Evolutionary conservation across 2,329 filamentous ascomycete genomes (phyloP).

Genomic region (Colletotrichum gigasporum): DNA sequence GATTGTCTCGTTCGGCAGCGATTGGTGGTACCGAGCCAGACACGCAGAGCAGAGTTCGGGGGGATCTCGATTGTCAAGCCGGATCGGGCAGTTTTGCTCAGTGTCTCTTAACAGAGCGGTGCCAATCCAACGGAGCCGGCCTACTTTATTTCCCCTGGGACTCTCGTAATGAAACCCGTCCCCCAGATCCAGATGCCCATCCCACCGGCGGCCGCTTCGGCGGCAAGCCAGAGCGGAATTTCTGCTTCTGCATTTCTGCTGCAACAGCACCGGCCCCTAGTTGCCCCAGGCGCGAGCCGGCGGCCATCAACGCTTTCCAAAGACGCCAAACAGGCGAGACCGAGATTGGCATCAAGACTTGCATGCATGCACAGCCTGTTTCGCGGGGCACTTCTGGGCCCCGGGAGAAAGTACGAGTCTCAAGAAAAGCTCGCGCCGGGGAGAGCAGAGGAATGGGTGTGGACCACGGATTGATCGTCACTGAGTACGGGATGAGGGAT

Average conservation of each 20-base stretch:
- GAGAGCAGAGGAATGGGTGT: constrained; percentile 4
- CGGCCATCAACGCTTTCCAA: neutral
- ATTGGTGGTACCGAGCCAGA: constrained; percentile 4
- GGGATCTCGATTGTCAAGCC: constrained; percentile 24
- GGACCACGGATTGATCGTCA: constrained; percentile 6
- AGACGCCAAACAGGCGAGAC: constrained; percentile 16
- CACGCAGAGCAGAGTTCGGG: neutral
- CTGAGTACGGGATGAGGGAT: constrained; percentile 11
- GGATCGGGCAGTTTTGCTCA: constrained; percentile 14
- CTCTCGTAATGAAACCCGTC: constrained; percentile 10
- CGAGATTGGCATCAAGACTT: constrained; percentile 16
- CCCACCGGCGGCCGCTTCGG: constrained; percentile 4
- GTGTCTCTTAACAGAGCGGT: constrained; percentile 6
- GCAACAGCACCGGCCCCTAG: neutral
- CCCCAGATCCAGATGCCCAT: constrained; percentile 10
- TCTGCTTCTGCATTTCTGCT: neutral
- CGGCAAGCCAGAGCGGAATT: constrained; percentile 6
- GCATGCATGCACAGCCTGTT: constrained; percentile 28
- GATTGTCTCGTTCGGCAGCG: neutral
- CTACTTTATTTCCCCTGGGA: constrained; percentile 9
- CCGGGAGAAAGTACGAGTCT: constrained; percentile 12
- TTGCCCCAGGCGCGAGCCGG: neutral
- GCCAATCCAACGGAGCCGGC: constrained; percentile 15
- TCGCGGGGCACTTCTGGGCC: constrained; percentile 24
- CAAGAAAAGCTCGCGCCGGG: constrained; percentile 1